phyloP scores from a whole-genome alignment of 176 grass and related monocot genomes.

The Stipa capillata region DNA sequence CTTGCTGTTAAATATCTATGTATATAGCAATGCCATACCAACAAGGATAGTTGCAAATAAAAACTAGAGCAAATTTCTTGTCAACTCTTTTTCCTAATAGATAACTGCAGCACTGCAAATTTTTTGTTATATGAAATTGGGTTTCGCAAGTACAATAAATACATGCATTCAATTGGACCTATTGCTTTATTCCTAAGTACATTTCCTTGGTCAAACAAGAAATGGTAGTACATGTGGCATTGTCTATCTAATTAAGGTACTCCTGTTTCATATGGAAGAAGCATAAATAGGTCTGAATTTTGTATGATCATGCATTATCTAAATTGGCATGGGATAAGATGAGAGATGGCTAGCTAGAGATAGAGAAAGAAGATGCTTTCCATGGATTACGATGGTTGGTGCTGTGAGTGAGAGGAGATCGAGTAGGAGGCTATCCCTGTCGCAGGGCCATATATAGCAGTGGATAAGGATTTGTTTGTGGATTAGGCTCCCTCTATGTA shows the following conservation, averaged over 20 bases:
- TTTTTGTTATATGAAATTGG: not conserved
- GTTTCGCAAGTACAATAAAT: not conserved
- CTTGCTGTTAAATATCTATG: not conserved
- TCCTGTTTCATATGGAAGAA: too few species aligned
- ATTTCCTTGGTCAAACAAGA: not conserved
- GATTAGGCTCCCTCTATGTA: not conserved
- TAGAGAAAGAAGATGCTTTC: constrained; percentile 15
- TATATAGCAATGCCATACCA: not conserved
- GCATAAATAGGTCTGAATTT: not conserved
- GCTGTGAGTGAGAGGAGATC: not conserved
- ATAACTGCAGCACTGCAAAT: not conserved
- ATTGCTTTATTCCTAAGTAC: not conserved
- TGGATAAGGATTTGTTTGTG: constrained; percentile 12
- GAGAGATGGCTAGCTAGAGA: too few species aligned
- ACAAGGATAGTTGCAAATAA: not conserved
- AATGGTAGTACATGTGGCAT: not conserved
- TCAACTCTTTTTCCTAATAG: not conserved
- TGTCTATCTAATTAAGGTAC: not conserved
- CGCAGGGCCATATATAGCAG: not conserved
- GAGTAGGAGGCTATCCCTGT: not conserved
- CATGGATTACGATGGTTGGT: constrained; percentile 1
- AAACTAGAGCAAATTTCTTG: not conserved
- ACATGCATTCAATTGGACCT: not conserved
- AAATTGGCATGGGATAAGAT: not conserved
- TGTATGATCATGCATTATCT: not conserved